Conservation (phyloP, 164 flowering plant genomes). For the Brasenia schreberi region DNA sequence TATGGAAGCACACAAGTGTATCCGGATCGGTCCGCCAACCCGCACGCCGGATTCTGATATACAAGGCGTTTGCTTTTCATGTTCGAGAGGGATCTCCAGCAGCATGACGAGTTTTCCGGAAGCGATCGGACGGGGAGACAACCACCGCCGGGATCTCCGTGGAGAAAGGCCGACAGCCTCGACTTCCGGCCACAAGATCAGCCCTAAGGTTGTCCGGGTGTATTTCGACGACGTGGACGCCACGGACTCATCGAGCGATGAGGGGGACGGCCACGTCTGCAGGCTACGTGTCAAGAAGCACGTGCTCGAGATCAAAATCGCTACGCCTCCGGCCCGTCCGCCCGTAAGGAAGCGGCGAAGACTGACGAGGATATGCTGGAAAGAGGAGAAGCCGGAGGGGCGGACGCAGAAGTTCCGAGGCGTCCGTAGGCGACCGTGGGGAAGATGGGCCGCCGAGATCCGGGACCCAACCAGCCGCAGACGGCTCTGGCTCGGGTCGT, state of each 20-base stretch:
- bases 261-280: constrained; percentile 14
- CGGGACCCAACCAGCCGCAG: constrained; percentile 41
- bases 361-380: neutral
- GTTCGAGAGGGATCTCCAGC: neutral
- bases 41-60: neutral
- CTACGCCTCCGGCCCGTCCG: neutral
- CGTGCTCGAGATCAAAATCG: constrained; percentile 25
- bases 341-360: constrained; percentile 7
- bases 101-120: neutral
- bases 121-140: neutral
- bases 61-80: neutral
- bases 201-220: constrained; percentile 21
- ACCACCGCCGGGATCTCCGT: neutral
- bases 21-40: neutral
- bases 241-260: constrained; percentile 52
- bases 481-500: constrained; percentile 68
- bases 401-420: constrained; percentile 21
- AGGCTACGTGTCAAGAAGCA: constrained; percentile 32
- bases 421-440: constrained; percentile 67
- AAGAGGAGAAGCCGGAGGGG: neutral
- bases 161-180: neutral
- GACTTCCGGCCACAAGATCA: neutral
- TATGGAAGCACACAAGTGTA: neutral
- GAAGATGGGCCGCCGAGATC: constrained; percentile 70
- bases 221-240: constrained; percentile 37